Evolutionary conservation across 1,139 yeast genomes (phyloP), one percentile per base, ranked within the genome.

Genomic region (Debaryomyces robertsiae): DNA sequence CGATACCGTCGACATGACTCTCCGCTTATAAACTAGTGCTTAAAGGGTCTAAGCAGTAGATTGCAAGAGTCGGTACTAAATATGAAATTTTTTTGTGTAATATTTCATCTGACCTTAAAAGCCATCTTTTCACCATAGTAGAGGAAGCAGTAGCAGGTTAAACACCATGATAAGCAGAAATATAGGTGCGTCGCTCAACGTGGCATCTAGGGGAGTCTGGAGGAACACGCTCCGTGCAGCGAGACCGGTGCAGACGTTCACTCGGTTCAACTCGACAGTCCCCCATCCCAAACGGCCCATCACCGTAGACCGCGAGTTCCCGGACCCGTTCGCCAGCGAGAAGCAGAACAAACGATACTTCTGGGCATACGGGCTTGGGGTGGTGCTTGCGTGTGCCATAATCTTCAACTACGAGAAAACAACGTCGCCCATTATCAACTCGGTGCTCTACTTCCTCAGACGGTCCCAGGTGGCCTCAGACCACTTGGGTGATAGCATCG

Each of bases 401-500:
- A 86, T 90, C 52, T 83, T 91, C 75, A 90, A 93, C 69, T 91
- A 91, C 65, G 98, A 93, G 59, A 91, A 89, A 61, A 82, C 90
- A 17, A 80, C 85, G 41, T 86, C 95, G 6, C 96, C 98, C 2
- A 79, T 91, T 43, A 84, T 90, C 49, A 78, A 85, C 32, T 90
- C 96, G n/a, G 84, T 95, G 3, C 68, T 93, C 59, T 90, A 89
- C 61, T 85, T 88, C 46, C 68, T 93, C 52, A 79, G 98, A 57
- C 75, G 96, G 57, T 84, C 94, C 2, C 71, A 75, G n/a, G 52
- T 67, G 35, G 93, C 90, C n/a, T 70, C 77, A 34, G 77, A 75
- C 14, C 59, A 69, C 3, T 67, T 93, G 35, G 98, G 98, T 11
- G 78, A 76, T 36, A 82, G 85, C 50, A 86, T 93, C 48, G 81